Conservation (phyloP, 2,329 filamentous ascomycete genomes). For the Sporothrix mexicana region DNA sequence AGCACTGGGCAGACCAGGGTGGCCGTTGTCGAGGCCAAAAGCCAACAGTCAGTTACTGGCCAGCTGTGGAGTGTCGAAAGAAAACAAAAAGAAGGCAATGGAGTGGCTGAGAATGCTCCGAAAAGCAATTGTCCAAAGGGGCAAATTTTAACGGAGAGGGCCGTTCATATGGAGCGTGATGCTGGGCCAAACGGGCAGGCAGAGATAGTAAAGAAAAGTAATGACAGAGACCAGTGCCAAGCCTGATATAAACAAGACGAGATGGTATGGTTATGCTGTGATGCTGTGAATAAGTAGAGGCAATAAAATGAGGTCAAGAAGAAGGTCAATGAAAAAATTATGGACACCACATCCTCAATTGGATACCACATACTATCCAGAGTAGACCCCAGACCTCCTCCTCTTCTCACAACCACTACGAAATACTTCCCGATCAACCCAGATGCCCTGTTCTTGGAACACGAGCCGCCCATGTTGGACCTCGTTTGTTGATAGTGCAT, state of each 20-base stretch:
- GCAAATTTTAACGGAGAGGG: background rate
- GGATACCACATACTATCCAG: background rate
- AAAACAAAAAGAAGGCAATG: conserved; percentile 9
- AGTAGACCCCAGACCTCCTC: background rate
- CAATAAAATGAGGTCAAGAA: background rate
- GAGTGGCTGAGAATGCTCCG: conserved; percentile 16
- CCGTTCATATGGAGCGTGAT: conserved; percentile 27
- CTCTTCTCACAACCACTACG: background rate
- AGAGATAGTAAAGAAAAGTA: background rate
- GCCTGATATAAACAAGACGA: conserved; percentile 20
- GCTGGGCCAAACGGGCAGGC: background rate
- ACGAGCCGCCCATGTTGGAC: conserved; percentile 1
- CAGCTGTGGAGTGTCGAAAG: background rate
- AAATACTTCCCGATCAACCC: background rate
- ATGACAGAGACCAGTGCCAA: background rate
- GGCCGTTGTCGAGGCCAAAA: background rate
- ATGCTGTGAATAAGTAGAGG: no score
- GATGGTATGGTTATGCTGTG: background rate
- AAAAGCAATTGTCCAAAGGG: background rate
- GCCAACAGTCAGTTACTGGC: no score
- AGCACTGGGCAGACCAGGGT: background rate
- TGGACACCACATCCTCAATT: background rate
- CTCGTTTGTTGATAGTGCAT: conserved; percentile 12
- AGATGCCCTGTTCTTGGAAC: conserved; percentile 29
- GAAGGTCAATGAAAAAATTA: no score